These are phyloP conservation scores for Cardiospermum halicacabum DNA, from an alignment of 345 rosid genomes.

Conservation along the genomic window DNA sequence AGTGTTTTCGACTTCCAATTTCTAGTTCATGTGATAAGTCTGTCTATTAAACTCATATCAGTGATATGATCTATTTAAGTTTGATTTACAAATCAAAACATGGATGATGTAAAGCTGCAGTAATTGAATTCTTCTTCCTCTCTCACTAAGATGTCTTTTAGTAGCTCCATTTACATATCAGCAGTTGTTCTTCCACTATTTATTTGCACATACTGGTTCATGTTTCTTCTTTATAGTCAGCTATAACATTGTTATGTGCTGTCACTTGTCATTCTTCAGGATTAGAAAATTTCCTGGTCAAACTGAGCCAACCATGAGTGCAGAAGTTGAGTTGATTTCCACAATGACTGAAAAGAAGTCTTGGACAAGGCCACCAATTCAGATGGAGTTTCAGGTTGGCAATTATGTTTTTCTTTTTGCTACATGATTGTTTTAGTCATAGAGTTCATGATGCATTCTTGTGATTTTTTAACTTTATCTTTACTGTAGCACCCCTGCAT, in stretches of 20 bases:
- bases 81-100: not conserved
- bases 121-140: not conserved
- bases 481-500: not conserved
- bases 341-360: conserved; percentile 94
- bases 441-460: not conserved
- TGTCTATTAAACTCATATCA: not conserved
- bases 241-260: conserved; percentile 1
- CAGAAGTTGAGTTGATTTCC: conserved; percentile 93
- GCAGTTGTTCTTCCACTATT: not conserved
- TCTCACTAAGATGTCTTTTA: not conserved
- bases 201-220: not conserved
- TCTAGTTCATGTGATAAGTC: not conserved
- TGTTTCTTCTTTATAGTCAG: not conserved
- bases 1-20: not conserved
- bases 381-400: conserved; percentile 96
- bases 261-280: conserved; percentile 32
- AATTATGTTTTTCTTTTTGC: conserved; percentile 5
- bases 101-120: not conserved
- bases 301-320: conserved; percentile 96
- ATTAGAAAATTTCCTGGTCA: conserved; percentile 98
- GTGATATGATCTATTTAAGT: not conserved
- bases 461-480: not conserved
- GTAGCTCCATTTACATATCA: not conserved
- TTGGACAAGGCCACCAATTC: conserved; percentile 96
- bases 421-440: not conserved